Evolutionary conservation across 73 alveolate genomes (phyloP).

Genomic region (Durusdinium trenchii): DNA sequence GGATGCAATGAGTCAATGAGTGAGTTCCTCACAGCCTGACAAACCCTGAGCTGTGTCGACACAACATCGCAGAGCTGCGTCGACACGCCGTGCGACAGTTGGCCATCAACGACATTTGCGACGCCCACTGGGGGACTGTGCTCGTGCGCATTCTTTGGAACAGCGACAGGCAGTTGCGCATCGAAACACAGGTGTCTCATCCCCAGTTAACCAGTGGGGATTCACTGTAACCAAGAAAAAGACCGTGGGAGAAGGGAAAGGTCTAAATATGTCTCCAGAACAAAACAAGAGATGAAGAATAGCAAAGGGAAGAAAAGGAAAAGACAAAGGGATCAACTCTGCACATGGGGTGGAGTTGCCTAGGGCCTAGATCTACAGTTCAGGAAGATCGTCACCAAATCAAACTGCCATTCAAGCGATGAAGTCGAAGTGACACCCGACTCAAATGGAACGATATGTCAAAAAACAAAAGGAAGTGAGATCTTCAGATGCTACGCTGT

Average conservation of each 20-base stretch:
- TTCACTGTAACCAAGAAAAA: neutral
- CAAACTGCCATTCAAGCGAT: too few relatives aligned
- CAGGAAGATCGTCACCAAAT: too few relatives aligned
- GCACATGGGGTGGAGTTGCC: too few relatives aligned
- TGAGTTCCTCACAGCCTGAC: too few relatives aligned
- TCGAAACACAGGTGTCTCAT: neutral
- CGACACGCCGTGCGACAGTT: slow-evolving; percentile 33
- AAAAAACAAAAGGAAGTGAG: too few relatives aligned
- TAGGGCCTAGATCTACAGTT: too few relatives aligned
- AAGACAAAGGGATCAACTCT: neutral
- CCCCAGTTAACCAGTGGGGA: neutral
- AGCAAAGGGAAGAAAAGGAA: neutral
- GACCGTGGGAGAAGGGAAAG: neutral
- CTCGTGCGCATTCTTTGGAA: slow-evolving; percentile 83
- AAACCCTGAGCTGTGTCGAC: too few relatives aligned
- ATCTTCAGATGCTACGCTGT: too few relatives aligned
- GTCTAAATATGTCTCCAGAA: neutral
- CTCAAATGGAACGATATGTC: too few relatives aligned
- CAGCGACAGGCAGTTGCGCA: slow-evolving; percentile 30
- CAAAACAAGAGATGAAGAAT: neutral
- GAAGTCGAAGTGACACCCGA: too few relatives aligned
- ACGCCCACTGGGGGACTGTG: slow-evolving; percentile 67
- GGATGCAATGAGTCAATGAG: too few relatives aligned
- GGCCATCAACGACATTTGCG: slow-evolving; percentile 56
- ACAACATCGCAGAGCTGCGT: too few relatives aligned